These are phyloP conservation scores for Simplicillium aogashimaense DNA, from an alignment of 2,329 filamentous ascomycete species.

Conservation along the genomic window DNA sequence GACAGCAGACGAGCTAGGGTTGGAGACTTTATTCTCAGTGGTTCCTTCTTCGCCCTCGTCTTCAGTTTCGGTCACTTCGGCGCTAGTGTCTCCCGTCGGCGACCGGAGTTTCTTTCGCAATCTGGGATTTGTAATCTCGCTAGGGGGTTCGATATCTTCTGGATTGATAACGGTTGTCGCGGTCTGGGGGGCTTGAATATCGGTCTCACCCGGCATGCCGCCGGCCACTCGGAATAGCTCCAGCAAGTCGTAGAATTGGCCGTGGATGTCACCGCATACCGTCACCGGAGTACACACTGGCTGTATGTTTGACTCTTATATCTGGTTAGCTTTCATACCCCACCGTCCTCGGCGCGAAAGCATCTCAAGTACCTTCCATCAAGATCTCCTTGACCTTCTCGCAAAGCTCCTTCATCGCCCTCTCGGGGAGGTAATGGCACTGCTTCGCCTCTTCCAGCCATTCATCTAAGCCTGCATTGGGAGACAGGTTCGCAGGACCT, in stretches of 20 bases:
- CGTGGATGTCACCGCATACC: constrained; percentile 95
- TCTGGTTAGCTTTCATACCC: neutral
- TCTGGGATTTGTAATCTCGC: constrained; percentile 79
- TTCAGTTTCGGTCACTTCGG: constrained; percentile 37
- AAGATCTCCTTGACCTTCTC: constrained; percentile 98
- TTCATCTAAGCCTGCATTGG: constrained; percentile 82
- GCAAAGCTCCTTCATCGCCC: constrained; percentile 96
- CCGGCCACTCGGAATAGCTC: constrained; percentile 95
- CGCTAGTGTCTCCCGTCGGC: constrained; percentile 29
- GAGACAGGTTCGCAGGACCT: constrained; percentile 75
- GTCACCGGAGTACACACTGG: constrained; percentile 96
- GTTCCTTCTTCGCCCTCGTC: constrained; percentile 37
- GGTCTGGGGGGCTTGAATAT: constrained; percentile 58
- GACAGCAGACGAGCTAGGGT: constrained; percentile 19
- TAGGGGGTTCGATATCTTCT: constrained; percentile 87
- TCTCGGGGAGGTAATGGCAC: constrained; percentile 92
- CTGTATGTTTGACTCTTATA: constrained; percentile 89
- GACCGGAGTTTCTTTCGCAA: constrained; percentile 71
- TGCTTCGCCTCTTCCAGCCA: constrained; percentile 96
- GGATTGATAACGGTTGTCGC: constrained; percentile 69
- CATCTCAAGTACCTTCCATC: constrained; percentile 67
- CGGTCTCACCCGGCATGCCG: constrained; percentile 83
- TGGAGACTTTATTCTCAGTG: constrained; percentile 22
- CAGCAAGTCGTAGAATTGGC: constrained; percentile 95
- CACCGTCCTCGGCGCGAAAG: no score